Evolutionary conservation across 2,329 filamentous ascomycete genomes (phyloP), one percentile per base, ranked within the genome.

Genomic region (Venturia oleaginea): DNA sequence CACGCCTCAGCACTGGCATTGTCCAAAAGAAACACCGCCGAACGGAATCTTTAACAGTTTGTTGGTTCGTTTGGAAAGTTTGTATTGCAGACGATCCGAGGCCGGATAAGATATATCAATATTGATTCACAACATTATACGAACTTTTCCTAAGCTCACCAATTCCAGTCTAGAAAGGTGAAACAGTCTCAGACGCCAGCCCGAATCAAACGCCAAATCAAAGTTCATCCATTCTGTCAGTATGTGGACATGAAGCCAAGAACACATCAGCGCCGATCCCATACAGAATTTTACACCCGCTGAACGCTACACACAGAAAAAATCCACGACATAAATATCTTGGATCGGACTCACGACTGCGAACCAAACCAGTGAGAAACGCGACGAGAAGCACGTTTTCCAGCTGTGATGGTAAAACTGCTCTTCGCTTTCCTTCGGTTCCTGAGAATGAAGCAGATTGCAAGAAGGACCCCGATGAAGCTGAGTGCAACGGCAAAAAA

Each of bases 401-500:
- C 11, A 15, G 46, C 22, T 3, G 7, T 17, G 10, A 30, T 10
- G 22, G 24, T 30, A 10, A 27, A 51, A 27, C 27, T 27, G 22
- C 46, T 51, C 22, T 51, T 6, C 22, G 22, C 22, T 51, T 27
- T 51, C 46, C n/a, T 51, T 27, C 46, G 22, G 17, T 10, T 63
- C 30, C n/a, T 30, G 30, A 63, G 30, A n/a, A 64, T 64, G 48
- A 57, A 64, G 32, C 42, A 46, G 6, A 51, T 27, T 7, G 62
- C 62, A 27, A 59, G 40, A 11, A 59, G 24, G 2, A 64, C 62
- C 10, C 62, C 62, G 22, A 64, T 8, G 17, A 40, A 37, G 62
- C 62, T 57, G 4, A 64, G 37, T 30, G 13, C 62, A 24, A 43
- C 38, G 6, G 62, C 62, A 43, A 64, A 64, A 22, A 40, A 32